phyloP scores from a whole-genome alignment of 148 eudicot genomes.

The Simmondsia chinensis region DNA sequence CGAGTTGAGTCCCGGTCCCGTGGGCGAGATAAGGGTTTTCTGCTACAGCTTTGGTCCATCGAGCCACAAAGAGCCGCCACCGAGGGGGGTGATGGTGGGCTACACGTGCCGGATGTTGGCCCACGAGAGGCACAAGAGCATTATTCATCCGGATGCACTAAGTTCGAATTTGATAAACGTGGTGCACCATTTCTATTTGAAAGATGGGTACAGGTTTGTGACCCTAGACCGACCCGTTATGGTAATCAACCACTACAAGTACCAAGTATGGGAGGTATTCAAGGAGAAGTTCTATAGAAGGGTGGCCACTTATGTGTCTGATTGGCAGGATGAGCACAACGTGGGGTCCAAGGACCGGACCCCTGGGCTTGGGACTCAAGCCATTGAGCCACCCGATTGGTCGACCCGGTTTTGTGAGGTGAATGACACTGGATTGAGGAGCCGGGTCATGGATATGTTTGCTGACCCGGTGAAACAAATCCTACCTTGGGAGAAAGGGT shows the following conservation, averaged over 20 bases:
- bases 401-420: conserved; percentile 59
- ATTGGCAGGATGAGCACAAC: conserved; percentile 83
- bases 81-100: conserved; percentile 59
- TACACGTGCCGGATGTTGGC: conserved; percentile 80
- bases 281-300: conserved; percentile 77
- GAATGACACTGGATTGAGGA: conserved; percentile 89
- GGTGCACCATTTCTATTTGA: conserved; percentile 83
- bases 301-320: conserved; percentile 89
- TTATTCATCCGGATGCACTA: conserved; percentile 63
- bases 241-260: conserved; percentile 80
- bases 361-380: conserved; percentile 89
- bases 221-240: conserved; percentile 38
- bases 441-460: too few relatives aligned
- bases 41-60: conserved; percentile 96
- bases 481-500: too few relatives aligned
- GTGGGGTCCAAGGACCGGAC: conserved; percentile 90
- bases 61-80: conserved; percentile 46
- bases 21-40: conserved; percentile 73
- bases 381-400: conserved; percentile 82
- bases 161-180: conserved; percentile 58
- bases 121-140: conserved; percentile 92
- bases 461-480: too few relatives aligned
- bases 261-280: conserved; percentile 88
- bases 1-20: conserved; percentile 1
- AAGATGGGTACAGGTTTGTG: conserved; percentile 36